Evolutionary conservation across 257 asterid species (phyloP).

Genomic region (Perilla frutescens): DNA sequence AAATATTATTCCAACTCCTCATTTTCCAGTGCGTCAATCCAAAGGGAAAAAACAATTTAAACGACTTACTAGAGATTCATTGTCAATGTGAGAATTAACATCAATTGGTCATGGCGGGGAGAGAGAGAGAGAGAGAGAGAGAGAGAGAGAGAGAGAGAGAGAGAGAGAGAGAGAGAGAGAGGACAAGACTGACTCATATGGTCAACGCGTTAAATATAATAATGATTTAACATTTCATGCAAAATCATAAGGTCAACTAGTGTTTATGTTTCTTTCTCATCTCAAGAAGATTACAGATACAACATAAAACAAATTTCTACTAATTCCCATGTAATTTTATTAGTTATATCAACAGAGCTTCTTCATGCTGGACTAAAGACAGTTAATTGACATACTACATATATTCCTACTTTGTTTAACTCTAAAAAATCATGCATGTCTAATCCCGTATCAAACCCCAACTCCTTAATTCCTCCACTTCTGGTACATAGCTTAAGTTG

Average conservation of each 20-base stretch:
- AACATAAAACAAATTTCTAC: neutral
- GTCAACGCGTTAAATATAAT: neutral
- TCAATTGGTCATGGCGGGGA: neutral
- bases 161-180: neutral
- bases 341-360: too few species aligned
- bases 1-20: too few species aligned
- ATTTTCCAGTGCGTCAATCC: neutral
- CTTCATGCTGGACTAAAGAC: too few species aligned
- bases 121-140: too few species aligned
- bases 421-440: too few species aligned
- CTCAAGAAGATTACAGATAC: neutral
- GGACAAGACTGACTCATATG: neutral
- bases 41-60: too few species aligned
- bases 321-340: too few species aligned
- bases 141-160: too few species aligned
- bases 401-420: too few species aligned
- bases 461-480: neutral
- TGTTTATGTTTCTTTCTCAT: constrained; percentile 1
- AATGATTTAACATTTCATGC: constrained; percentile 9
- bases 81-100: neutral
- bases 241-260: neutral
- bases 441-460: too few species aligned
- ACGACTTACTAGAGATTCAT: neutral
- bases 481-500: neutral
- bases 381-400: too few species aligned